A percentile compares a stretch with the other conserved stretches of the same genome.
Evolutionary conservation across 306 rosid genomes (phyloP).

Genomic region (Castanea sativa): DNA sequence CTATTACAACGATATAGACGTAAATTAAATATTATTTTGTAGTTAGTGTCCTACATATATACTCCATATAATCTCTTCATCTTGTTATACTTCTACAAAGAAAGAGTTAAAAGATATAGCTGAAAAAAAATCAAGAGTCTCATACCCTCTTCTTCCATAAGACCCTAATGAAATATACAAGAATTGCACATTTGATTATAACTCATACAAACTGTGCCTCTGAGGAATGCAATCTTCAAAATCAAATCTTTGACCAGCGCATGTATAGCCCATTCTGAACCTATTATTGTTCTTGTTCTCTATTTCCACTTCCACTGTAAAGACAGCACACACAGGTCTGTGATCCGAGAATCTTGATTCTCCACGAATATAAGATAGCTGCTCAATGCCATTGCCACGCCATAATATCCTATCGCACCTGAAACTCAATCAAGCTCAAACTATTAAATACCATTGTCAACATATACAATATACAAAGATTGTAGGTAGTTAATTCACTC

Average conservation of each 20-base stretch:
- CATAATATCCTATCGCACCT: conserved; percentile 91
- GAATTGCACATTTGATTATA: conserved; percentile 24
- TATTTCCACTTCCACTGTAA: conserved; percentile 66
- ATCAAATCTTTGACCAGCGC: conserved; percentile 49
- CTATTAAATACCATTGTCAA: neutral
- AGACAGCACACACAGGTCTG: conserved; percentile 74
- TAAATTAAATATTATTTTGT: no score
- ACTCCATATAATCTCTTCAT: neutral
- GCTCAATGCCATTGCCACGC: conserved; percentile 75
- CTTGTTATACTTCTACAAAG: neutral
- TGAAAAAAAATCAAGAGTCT: conserved; percentile 10
- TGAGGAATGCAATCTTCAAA: conserved; percentile 68
- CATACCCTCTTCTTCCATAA: conserved; percentile 7
- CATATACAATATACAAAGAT: neutral
- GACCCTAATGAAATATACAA: conserved; percentile 41
- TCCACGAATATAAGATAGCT: conserved; percentile 64
- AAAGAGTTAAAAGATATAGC: neutral
- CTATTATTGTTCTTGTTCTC: conserved; percentile 44
- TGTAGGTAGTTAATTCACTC: neutral
- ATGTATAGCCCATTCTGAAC: conserved; percentile 69
- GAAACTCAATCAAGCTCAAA: conserved; percentile 11
- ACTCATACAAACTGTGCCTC: conserved; percentile 79
- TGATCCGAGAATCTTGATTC: conserved; percentile 90
- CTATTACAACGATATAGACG: no score
- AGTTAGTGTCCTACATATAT: no score